These are phyloP conservation scores for Hortiboletus campestris DNA, from an alignment of 768 basidiomycete species.

Conservation along the genomic window DNA sequence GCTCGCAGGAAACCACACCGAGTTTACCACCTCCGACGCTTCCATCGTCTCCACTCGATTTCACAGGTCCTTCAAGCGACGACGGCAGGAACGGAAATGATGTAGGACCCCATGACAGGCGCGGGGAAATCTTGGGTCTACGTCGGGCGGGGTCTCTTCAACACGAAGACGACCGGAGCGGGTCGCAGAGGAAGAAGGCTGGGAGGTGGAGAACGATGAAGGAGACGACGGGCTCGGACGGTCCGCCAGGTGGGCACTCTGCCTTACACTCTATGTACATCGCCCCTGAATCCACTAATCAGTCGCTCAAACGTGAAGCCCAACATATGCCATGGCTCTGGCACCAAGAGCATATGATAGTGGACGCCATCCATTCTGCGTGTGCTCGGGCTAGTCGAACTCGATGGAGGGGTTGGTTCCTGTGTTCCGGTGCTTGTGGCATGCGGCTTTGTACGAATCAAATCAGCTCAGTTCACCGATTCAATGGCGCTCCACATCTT, in stretches of 20 bases:
- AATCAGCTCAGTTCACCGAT: too few relatives aligned
- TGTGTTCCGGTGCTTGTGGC: too few relatives aligned
- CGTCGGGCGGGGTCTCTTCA: constrained; percentile 13
- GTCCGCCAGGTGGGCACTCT: neutral
- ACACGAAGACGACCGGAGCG: constrained; percentile 27
- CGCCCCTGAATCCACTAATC: too few relatives aligned
- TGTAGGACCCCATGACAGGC: neutral
- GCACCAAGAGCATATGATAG: too few relatives aligned
- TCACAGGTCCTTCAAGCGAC: constrained; percentile 80
- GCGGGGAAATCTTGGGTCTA: neutral
- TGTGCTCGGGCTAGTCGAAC: too few relatives aligned
- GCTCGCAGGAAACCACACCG: constrained; percentile 61
- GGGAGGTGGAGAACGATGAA: constrained; percentile 42
- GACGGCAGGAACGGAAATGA: constrained; percentile 36
- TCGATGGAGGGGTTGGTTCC: too few relatives aligned
- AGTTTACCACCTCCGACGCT: constrained; percentile 63
- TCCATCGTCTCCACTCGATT: constrained; percentile 63
- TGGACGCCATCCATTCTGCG: too few relatives aligned
- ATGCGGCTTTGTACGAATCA: too few relatives aligned
- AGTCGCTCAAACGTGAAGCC: too few relatives aligned
- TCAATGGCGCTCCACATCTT: too few relatives aligned
- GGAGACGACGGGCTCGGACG: constrained; percentile 14
- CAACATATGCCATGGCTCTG: too few relatives aligned
- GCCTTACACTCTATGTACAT: too few relatives aligned
- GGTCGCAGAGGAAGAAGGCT: constrained; percentile 49